Base-by-base conservation (phyloP, 2,329 filamentous ascomycete genomes). In the Botryotinia calthae region DNA sequence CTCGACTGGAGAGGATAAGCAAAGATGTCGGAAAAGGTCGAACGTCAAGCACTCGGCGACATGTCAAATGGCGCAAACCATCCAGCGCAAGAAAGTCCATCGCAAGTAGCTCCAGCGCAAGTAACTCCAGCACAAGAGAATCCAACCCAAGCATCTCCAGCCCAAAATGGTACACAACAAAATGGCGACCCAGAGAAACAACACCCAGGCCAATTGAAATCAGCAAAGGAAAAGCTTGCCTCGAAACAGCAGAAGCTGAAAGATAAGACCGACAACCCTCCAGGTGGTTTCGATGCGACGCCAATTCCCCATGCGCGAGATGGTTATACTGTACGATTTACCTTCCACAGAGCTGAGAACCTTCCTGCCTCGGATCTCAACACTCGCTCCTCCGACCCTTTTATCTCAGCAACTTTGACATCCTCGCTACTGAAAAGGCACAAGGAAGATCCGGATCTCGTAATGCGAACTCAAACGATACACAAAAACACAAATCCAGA, bases 311-410 rank as follows among this genome's bases (percentile, higher is more conserved):
- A 87, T 78, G 90, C 89, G 7, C 90, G 91, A 14, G 89, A 91
- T 12, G 94, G 95, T 40, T 98, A 92, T 83, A 97, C 93, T 0
- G 81, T 98, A 76, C 92, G 91, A 80, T 91, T 98, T 83, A 94
- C 90, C 68, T 93, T 98, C 80, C 91, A 95, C 81, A 87, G 89
- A 73, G 95, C 95, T 1, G 85, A 85, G 74, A 94, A 97, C 80
- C 88, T 98, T 4, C 94, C 95, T 2, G 88, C 93, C 63, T 93
- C 92, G 72, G 95, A 98, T 82, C 84, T 97, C 77, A 87, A 89
- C 78, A 89, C 90, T 18, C 86, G 91, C 48, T 92, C 93, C 4
- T 93, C 94, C 4, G 95, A 98, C 81, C 94, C 95, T 0, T 98
- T 90, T 80, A 84, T 97, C 56, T 83, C 88, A 22, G 93, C 93